Evolutionary conservation across 164 flowering plant species (phyloP).

Genomic region (Piper longum): DNA sequence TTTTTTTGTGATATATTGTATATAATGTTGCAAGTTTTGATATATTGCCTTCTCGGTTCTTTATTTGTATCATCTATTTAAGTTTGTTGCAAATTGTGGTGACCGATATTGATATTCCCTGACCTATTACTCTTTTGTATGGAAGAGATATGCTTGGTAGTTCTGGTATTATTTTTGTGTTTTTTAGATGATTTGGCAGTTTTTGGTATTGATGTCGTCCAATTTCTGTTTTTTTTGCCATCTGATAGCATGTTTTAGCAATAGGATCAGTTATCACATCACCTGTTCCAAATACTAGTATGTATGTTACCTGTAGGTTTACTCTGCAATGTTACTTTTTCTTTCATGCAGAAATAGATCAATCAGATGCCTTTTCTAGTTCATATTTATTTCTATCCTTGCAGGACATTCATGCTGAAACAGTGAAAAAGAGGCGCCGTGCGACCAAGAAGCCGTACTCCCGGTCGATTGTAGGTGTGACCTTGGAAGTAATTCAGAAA

Average conservation of each 20-base stretch:
- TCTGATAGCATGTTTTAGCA: too few relatives aligned
- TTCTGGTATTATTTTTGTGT: background rate
- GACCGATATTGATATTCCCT: background rate
- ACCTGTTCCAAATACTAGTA: too few relatives aligned
- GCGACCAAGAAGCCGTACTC: conserved; percentile 32
- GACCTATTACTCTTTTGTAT: background rate
- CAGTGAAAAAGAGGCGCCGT: conserved; percentile 32
- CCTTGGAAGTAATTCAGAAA: conserved; percentile 36
- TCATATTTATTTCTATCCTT: background rate
- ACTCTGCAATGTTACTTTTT: too few relatives aligned
- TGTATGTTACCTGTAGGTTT: too few relatives aligned
- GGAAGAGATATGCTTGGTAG: background rate
- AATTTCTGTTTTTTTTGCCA: background rate
- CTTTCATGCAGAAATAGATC: too few relatives aligned
- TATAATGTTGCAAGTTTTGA: too few relatives aligned
- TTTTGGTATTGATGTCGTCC: background rate
- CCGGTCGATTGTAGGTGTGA: conserved; percentile 34
- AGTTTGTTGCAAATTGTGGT: background rate
- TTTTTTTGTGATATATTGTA: too few relatives aligned
- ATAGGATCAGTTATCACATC: too few relatives aligned
- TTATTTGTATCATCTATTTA: too few relatives aligned
- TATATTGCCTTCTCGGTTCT: too few relatives aligned
- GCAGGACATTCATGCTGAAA: conserved; percentile 30
- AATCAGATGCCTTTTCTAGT: background rate
- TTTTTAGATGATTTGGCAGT: background rate